A percentile compares a stretch with the other conserved stretches of the same genome.
Evolutionary conservation across 2,329 filamentous ascomycete genomes (phyloP).

Genomic region (Fusarium tuaranense): DNA sequence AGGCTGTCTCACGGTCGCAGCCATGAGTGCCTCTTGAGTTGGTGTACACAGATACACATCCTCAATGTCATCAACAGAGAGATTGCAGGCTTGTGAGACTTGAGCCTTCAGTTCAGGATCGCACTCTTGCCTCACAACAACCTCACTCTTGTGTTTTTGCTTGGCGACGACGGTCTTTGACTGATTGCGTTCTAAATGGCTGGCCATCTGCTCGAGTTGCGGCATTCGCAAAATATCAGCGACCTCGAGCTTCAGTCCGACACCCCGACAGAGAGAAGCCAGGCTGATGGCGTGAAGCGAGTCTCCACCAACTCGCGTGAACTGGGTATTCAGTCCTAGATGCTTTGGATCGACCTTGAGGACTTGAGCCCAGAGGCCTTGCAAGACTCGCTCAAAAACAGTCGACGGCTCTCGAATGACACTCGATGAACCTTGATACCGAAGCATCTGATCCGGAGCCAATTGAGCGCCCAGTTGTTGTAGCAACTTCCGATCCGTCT

Average conservation of each 20-base stretch:
- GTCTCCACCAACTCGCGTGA: not conserved
- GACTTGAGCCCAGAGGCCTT: not conserved
- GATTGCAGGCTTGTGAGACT: not conserved
- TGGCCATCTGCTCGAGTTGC: not conserved
- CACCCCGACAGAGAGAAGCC: not conserved
- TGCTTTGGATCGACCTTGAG: not conserved
- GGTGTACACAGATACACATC: not conserved
- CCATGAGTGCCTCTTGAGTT: not conserved
- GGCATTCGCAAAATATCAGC: not conserved
- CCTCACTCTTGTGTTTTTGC: not conserved
- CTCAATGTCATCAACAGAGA: not conserved
- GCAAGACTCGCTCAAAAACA: not conserved
- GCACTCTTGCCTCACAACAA: not conserved
- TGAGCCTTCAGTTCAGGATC: not conserved
- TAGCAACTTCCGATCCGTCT: not conserved
- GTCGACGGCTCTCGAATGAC: not conserved
- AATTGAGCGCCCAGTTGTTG: not conserved
- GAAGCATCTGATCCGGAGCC: not conserved
- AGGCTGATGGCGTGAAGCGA: not conserved
- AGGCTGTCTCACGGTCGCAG: not conserved
- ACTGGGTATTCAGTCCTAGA: not conserved
- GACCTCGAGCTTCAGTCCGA: not conserved
- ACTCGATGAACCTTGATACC: not conserved
- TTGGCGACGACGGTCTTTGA: not conserved
- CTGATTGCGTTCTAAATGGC: not conserved